Conservation (phyloP, 2,329 filamentous ascomycete species). For the Clarireedia monteithiana region DNA sequence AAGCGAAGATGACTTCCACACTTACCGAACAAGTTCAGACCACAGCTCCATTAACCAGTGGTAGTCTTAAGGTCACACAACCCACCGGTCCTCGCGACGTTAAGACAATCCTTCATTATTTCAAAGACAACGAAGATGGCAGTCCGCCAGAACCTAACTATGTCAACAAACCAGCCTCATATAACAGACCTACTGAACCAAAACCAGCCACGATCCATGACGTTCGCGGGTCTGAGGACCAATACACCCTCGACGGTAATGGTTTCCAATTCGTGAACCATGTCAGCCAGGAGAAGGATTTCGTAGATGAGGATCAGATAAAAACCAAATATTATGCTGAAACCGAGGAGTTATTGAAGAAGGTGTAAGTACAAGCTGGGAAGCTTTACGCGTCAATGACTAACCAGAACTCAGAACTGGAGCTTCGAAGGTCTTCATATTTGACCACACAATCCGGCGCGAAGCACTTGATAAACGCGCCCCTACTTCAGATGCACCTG, state of each 20-base stretch:
- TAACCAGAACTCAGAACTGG: conserved; percentile 41
- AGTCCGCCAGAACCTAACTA: conserved; percentile 14
- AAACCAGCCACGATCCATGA: conserved; percentile 31
- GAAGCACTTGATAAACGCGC: conserved; percentile 19
- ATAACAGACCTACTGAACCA: not conserved
- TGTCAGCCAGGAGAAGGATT: conserved; percentile 30
- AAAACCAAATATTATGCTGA: conserved; percentile 31
- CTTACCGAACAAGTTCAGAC: conserved; percentile 4
- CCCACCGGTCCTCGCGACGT: conserved; percentile 11
- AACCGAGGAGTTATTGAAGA: conserved; percentile 30
- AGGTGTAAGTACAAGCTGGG: conserved; percentile 16
- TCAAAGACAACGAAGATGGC: conserved; percentile 15
- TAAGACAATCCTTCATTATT: conserved; percentile 13
- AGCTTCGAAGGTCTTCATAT: conserved; percentile 48
- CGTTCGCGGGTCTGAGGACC: conserved; percentile 36
- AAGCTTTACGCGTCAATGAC: not conserved
- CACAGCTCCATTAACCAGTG: not conserved
- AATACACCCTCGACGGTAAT: conserved; percentile 35
- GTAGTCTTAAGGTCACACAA: not conserved
- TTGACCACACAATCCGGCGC: conserved; percentile 55
- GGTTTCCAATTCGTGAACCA: conserved; percentile 34
- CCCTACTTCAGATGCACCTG: not conserved
- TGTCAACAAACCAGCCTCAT: conserved; percentile 5
- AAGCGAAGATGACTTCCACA: conserved; percentile 2
- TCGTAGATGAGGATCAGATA: conserved; percentile 31